phyloP scores from a whole-genome alignment of 225 moss, liverwort and hornwort genomes.

The Bryoerythrophyllum caledonicum region DNA sequence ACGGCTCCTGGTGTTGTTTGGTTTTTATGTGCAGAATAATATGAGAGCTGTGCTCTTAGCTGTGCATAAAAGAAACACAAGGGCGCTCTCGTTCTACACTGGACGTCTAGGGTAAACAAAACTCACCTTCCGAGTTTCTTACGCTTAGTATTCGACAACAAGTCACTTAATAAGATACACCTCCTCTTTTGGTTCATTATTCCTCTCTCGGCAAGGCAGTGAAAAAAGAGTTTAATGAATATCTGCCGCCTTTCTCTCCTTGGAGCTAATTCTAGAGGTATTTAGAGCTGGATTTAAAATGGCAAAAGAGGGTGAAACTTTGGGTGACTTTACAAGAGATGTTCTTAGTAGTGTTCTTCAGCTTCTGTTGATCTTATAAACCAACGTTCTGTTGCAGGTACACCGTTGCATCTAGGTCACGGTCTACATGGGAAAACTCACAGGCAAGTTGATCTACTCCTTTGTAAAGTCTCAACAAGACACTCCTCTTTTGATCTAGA shows the following conservation, averaged over 20 bases:
- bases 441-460: no score
- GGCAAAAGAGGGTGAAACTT: no score
- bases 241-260: no score
- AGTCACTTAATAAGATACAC: no score
- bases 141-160: background rate
- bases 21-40: conserved; percentile 60
- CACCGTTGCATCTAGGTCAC: conserved; percentile 61
- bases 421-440: conserved; percentile 41
- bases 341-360: background rate
- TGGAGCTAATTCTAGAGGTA: no score
- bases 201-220: no score
- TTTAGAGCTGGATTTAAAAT: no score
- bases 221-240: no score
- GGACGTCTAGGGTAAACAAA: conserved; percentile 62
- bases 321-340: no score
- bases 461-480: no score
- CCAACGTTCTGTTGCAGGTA: conserved; percentile 57
- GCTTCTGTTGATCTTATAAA: background rate
- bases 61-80: conserved; percentile 86
- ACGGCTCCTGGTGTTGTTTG: background rate
- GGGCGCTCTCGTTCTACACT: conserved; percentile 76
- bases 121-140: background rate
- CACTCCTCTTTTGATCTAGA: no score
- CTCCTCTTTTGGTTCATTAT: no score
- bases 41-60: conserved; percentile 89